Evolutionary conservation across 371 early-diverging fungal species (phyloP).

Genomic region (Coemansia sp.): DNA sequence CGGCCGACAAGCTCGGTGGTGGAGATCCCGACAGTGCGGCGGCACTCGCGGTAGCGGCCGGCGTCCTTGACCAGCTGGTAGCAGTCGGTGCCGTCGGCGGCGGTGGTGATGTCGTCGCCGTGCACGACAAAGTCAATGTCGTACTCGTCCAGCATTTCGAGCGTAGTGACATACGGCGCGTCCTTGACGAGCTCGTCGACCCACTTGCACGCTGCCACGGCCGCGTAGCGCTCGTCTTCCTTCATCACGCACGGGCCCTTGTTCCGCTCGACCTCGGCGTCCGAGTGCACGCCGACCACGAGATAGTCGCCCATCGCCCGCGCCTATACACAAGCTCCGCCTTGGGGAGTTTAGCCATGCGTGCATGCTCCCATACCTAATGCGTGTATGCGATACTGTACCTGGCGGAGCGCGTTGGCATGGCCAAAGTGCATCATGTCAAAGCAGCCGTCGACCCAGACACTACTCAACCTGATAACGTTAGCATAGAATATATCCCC

Average conservation of each 20-base stretch:
- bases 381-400: constrained; percentile 34
- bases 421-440: constrained; percentile 97
- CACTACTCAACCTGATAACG: constrained; percentile 19
- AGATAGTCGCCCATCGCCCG: constrained; percentile 89
- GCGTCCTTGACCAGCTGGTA: constrained; percentile 94
- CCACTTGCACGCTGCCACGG: constrained; percentile 96
- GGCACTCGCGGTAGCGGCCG: constrained; percentile 91
- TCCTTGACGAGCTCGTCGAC: constrained; percentile 89
- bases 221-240: constrained; percentile 94
- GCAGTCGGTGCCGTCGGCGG: constrained; percentile 94
- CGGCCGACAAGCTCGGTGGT: constrained; percentile 96
- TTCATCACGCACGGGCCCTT: constrained; percentile 97
- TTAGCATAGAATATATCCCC: not conserved
- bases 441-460: constrained; percentile 94
- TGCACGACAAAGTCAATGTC: constrained; percentile 93
- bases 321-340: constrained; percentile 57
- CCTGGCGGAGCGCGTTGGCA: constrained; percentile 94
- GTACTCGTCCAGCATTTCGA: constrained; percentile 80
- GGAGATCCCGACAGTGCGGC: constrained; percentile 89
- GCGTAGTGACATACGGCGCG: constrained; percentile 90
- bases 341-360: not conserved
- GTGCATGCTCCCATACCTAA: not conserved
- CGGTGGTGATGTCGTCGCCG: constrained; percentile 94
- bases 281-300: constrained; percentile 97
- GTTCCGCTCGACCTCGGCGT: constrained; percentile 84